Evolutionary conservation across 176 grass and related monocot genomes (phyloP).

Genomic region (Aegilops speltoides): DNA sequence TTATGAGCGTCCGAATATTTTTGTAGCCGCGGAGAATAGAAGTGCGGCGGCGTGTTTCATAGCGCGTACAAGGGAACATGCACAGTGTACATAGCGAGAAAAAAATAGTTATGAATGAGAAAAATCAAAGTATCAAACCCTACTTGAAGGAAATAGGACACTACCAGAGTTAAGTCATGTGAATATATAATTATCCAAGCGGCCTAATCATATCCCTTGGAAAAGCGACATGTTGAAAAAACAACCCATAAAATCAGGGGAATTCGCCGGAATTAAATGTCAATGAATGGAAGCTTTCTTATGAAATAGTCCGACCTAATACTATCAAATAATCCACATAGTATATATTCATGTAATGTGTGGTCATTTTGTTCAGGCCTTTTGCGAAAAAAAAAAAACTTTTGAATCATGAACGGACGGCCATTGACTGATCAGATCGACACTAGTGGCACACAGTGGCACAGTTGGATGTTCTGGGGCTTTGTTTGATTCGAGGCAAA

Average conservation of each 20-base stretch:
- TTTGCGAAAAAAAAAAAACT: neutral
- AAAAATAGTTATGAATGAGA: too few relatives aligned
- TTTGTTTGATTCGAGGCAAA: neutral
- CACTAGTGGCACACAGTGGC: neutral
- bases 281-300: neutral
- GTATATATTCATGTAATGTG: neutral
- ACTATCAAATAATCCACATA: neutral
- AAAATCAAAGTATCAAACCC: too few relatives aligned
- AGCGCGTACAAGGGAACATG: too few relatives aligned
- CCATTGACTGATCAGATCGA: neutral
- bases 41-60: too few relatives aligned
- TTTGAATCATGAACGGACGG: neutral
- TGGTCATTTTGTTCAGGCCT: neutral
- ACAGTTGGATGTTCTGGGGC: neutral
- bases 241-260: neutral
- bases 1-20: too few relatives aligned
- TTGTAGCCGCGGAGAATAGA: too few relatives aligned
- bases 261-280: neutral
- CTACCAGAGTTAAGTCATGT: neutral
- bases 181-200: neutral
- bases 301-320: neutral
- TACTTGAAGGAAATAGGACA: too few relatives aligned
- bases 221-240: neutral
- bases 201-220: too few relatives aligned
- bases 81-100: too few relatives aligned